Conservation (phyloP, 495 filamentous ascomycete species). For the Podospora pseudoanserina region DNA sequence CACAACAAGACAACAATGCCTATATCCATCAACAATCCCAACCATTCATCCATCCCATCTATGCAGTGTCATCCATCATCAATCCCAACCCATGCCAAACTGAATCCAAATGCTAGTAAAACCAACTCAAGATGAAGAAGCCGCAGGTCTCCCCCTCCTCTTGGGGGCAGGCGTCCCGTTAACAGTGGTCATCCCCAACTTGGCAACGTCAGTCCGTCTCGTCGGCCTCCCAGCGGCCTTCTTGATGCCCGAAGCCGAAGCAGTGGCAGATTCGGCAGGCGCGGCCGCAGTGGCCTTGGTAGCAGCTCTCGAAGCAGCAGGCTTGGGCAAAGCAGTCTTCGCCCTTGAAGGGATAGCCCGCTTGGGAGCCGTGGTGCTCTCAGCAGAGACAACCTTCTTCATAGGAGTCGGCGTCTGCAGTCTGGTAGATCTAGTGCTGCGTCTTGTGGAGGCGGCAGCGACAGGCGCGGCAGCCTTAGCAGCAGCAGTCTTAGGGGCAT, state of each 20-base stretch:
- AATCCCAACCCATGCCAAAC: not conserved
- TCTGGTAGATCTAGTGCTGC: slow-evolving; percentile 4
- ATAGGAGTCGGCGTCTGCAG: slow-evolving; percentile 8
- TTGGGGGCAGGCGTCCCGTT: slow-evolving; percentile 39
- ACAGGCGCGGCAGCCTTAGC: not conserved
- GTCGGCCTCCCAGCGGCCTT: slow-evolving; percentile 12
- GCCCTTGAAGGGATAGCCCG: not conserved
- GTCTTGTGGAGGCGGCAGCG: not conserved
- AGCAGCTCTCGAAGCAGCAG: not conserved
- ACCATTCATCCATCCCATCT: not conserved
- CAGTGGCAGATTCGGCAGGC: not conserved
- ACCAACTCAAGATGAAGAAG: not conserved
- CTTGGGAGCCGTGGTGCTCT: not conserved
- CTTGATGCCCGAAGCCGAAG: slow-evolving; percentile 3
- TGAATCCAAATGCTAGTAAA: not conserved
- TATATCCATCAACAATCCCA: not conserved
- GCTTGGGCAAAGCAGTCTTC: not conserved
- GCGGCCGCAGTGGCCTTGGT: not conserved
- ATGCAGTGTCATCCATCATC: not conserved
- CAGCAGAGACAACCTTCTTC: slow-evolving; percentile 7
- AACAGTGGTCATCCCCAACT: slow-evolving; percentile 30
- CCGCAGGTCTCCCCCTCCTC: slow-evolving; percentile 21
- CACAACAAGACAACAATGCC: not conserved
- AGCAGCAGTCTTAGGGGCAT: not conserved
- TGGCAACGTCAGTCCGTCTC: slow-evolving; percentile 2